Evolutionary conservation across 352 stramenopile species (phyloP).

Genomic region (Globisporangium paroecandrum): DNA sequence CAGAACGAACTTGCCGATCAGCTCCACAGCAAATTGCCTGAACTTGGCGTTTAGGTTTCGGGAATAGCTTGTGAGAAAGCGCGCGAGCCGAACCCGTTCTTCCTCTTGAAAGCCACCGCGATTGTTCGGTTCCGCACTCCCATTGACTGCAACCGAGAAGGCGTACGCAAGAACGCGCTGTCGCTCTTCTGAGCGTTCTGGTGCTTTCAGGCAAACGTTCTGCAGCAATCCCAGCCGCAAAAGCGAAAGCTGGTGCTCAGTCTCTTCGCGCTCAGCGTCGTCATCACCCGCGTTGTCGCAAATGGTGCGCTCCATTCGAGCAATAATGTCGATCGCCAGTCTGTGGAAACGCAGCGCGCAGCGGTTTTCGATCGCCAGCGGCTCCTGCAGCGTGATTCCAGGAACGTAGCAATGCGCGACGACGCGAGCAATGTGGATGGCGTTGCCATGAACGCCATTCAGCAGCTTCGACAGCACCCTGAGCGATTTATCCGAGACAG

Average conservation of each 20-base stretch:
- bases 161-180: conserved; percentile 59
- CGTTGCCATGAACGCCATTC: conserved; percentile 50
- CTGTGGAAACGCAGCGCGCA: conserved; percentile 66
- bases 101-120: conserved; percentile 36
- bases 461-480: conserved; percentile 46
- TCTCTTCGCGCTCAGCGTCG: conserved; percentile 30
- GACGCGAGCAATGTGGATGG: conserved; percentile 46
- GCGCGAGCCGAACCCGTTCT: conserved; percentile 54
- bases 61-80: conserved; percentile 76
- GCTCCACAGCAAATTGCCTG: conserved; percentile 77
- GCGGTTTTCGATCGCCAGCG: conserved; percentile 43
- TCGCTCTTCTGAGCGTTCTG: conserved; percentile 66
- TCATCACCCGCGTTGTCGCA: conserved; percentile 16
- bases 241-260: conserved; percentile 36
- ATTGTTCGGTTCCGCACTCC: conserved; percentile 3
- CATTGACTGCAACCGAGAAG: conserved; percentile 39
- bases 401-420: conserved; percentile 75
- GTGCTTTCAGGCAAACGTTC: conserved; percentile 74
- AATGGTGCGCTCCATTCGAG: conserved; percentile 28
- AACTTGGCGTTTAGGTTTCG: conserved; percentile 71
- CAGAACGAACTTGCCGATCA: conserved; percentile 62
- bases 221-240: conserved; percentile 60
- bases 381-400: conserved; percentile 66
- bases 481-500: conserved; percentile 36
- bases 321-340: conserved; percentile 50